Base-by-base conservation (phyloP, 2,329 filamentous ascomycete species). In the Chaetomium globosum region DNA sequence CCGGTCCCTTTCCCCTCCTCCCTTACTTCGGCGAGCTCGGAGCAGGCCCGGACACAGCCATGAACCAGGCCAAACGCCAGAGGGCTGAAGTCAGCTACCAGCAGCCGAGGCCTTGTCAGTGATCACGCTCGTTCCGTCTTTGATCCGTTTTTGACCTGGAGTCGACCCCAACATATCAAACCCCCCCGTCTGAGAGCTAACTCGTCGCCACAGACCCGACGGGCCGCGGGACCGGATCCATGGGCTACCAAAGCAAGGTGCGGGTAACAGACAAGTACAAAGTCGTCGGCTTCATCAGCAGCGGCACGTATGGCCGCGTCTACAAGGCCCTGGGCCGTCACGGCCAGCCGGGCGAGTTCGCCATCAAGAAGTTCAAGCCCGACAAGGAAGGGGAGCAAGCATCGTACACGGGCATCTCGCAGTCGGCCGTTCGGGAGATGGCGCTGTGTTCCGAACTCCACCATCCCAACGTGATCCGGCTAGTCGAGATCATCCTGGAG, bases 291-390 rank as follows among this genome's bases (percentile, higher is more conserved):
- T 99, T 99, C 82, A 99, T 99, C 73, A 97, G 92, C 75, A 97
- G 92, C 72, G 95, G 95, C 55, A 99, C 95, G 19, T 99, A 99
- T 85, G 95, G 95, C 43, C 89, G 95, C 36, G 95, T 99, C 8
- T 99, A 98, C 85, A 99, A 99, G 76, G 95, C 95, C 21, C 82
- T 92, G 52, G 88, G 91, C 72, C 88, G 89, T 69, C 85, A 90
- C 80, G 86, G 88, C 72, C 81, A 88, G 76, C 80, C 87, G 59
- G 91, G 91, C 68, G 92, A 97, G 74, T 97, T 97, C 75, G 95
- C 95, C 72, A 99, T 99, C 82, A 99, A 99, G 77, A 99, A 99
- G 86, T 97, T 97, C 86, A 97, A 97, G 81, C 93, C 93, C 8
- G 95, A 99, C 78, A 99, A 98, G 80, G 95, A 99, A 79, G 95